These are phyloP conservation scores for Pythium aristosporum DNA, from an alignment of 352 stramenopile genomes.

Conservation along the genomic window DNA sequence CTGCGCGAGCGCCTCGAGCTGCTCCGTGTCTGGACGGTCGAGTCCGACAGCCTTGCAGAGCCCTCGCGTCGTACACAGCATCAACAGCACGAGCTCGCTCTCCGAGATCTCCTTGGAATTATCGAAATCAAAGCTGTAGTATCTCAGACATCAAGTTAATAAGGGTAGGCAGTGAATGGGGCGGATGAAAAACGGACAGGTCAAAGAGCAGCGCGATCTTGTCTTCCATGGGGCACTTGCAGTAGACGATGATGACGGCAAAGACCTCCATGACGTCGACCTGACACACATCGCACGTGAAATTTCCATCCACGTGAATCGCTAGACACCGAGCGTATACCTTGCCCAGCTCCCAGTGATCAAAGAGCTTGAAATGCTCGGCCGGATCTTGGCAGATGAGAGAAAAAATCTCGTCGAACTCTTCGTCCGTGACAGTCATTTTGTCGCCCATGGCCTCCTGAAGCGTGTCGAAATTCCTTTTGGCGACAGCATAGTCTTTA, in stretches of 20 bases:
- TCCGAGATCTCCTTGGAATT: constrained; percentile 68
- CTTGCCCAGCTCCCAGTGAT: constrained; percentile 58
- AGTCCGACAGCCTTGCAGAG: constrained; percentile 68
- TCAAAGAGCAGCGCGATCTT: constrained; percentile 76
- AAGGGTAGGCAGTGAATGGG: background rate
- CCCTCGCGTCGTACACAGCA: constrained; percentile 71
- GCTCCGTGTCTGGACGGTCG: constrained; percentile 45
- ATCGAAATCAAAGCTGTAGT: constrained; percentile 70
- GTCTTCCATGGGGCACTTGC: constrained; percentile 53
- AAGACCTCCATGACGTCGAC: constrained; percentile 79
- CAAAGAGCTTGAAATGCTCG: constrained; percentile 73
- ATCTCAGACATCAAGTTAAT: too few relatives aligned
- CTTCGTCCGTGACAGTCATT: constrained; percentile 67
- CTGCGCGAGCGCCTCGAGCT: constrained; percentile 49
- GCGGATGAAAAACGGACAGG: constrained; percentile 30
- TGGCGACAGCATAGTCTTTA: constrained; percentile 46
- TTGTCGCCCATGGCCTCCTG: constrained; percentile 68
- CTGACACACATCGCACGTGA: constrained; percentile 13
- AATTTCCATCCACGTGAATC: background rate
- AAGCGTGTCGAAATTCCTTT: constrained; percentile 63
- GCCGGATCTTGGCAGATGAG: constrained; percentile 65
- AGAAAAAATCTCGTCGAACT: constrained; percentile 82
- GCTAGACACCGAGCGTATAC: constrained; percentile 11
- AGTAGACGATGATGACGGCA: constrained; percentile 74
- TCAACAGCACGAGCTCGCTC: constrained; percentile 62